A percentile compares a stretch with the other conserved stretches of the same genome.
Evolutionary conservation across 495 filamentous ascomycete genomes (phyloP).

Genomic region (Penicillium bovifimosum): DNA sequence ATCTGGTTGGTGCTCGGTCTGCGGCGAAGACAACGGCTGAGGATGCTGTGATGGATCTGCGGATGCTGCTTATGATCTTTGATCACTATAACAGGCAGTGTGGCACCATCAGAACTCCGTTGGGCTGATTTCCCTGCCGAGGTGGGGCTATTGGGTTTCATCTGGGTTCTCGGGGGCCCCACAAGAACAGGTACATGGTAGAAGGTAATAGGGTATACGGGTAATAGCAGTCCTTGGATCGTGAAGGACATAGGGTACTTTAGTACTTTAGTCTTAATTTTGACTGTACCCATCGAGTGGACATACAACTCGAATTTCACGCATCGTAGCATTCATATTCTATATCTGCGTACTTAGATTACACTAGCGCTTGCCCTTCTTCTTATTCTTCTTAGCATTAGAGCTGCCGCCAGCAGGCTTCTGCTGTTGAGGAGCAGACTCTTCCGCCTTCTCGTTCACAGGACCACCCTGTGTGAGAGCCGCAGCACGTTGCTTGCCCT

Average conservation of each 20-base stretch:
- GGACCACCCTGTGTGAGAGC: slow-evolving; percentile 82
- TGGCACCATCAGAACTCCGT: slow-evolving; percentile 37
- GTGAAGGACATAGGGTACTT: neutral
- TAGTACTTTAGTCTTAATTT: no score
- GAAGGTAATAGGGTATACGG: no score
- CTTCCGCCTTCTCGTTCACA: slow-evolving; percentile 62
- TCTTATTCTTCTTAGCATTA: slow-evolving; percentile 63
- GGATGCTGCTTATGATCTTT: slow-evolving; percentile 33
- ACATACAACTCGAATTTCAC: neutral
- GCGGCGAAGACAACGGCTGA: slow-evolving; percentile 44
- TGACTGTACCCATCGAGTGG: neutral
- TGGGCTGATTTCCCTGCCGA: slow-evolving; percentile 20
- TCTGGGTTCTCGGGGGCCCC: neutral
- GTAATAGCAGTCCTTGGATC: neutral
- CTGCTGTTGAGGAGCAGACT: slow-evolving; percentile 46
- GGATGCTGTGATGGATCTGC: slow-evolving; percentile 47
- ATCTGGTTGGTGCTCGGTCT: slow-evolving; percentile 31
- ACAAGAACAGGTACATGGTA: no score
- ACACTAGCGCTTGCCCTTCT: slow-evolving; percentile 63
- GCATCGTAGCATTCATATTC: neutral
- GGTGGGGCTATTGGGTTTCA: neutral
- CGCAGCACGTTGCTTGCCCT: slow-evolving; percentile 74
- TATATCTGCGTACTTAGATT: neutral
- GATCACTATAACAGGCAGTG: slow-evolving; percentile 41
- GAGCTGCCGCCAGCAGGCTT: slow-evolving; percentile 39